These are phyloP conservation scores for Dendrocalamus latiflorus DNA, from an alignment of 202 grass and related monocot genomes.

Conservation along the genomic window DNA sequence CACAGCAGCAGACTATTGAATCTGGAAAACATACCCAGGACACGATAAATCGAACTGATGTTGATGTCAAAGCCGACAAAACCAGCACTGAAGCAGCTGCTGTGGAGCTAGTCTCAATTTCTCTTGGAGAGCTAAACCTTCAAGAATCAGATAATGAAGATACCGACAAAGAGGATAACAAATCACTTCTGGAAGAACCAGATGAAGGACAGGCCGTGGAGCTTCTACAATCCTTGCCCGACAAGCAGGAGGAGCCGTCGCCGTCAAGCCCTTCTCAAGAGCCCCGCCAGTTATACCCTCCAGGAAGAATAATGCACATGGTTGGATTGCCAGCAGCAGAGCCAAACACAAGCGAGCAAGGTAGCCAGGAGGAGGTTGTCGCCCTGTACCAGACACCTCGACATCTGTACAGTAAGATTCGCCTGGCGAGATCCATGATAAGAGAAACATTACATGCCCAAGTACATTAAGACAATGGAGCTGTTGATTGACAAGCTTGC, in stretches of 20 bases:
- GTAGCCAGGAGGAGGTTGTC: conserved; percentile 39
- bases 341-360: conserved; percentile 28
- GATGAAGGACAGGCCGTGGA: conserved; percentile 1
- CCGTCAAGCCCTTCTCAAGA: conserved; percentile 31
- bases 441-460: conserved; percentile 91
- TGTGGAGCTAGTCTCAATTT: background rate
- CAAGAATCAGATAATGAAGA: conserved; percentile 23
- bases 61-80: conserved; percentile 18
- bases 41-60: conserved; percentile 5
- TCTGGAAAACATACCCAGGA: conserved; percentile 25
- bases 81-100: background rate
- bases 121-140: conserved; percentile 21
- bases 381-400: conserved; percentile 72
- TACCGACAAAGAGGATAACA: background rate
- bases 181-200: conserved; percentile 16
- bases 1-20: conserved; percentile 8
- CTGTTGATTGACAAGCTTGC: conserved; percentile 64
- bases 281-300: conserved; percentile 66
- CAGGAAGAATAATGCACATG: conserved; percentile 94
- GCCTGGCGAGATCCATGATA: conserved; percentile 74
- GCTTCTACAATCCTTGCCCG: conserved; percentile 19
- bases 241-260: conserved; percentile 14
- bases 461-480: conserved; percentile 77
- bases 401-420: conserved; percentile 79
- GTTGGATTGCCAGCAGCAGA: conserved; percentile 48